Evolutionary conservation across 208 protist species (phyloP).

Genomic region (Trypanosoma theileri): DNA sequence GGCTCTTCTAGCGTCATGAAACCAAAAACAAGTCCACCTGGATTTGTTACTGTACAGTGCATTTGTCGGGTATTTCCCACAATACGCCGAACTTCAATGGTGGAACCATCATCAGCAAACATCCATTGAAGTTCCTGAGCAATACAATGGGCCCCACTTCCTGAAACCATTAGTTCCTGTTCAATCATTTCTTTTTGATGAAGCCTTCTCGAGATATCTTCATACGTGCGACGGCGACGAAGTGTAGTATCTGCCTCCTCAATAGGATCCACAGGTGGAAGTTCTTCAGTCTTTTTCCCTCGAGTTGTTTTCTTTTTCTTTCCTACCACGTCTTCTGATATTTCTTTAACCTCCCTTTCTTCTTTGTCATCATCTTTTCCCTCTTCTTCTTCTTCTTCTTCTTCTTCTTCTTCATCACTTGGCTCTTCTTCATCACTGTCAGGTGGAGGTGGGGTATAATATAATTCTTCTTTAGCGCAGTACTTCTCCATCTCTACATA

Average conservation of each 20-base stretch:
- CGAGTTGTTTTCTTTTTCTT: constrained; percentile 16
- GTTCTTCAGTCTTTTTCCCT: constrained; percentile 27
- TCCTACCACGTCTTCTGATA: neutral
- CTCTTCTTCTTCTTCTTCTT: constrained; percentile 59
- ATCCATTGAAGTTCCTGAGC: constrained; percentile 69
- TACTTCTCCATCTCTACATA: constrained; percentile 49
- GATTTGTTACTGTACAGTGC: constrained; percentile 34
- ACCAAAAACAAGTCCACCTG: constrained; percentile 37
- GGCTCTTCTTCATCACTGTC: constrained; percentile 54
- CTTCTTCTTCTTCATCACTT: constrained; percentile 45
- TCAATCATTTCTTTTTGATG: constrained; percentile 1
- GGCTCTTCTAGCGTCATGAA: constrained; percentile 34
- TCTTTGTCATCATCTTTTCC: constrained; percentile 29
- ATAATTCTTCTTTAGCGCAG: constrained; percentile 39
- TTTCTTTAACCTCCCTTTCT: constrained; percentile 1
- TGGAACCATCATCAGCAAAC: constrained; percentile 49
- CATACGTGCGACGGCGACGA: constrained; percentile 63
- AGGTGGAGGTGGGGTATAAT: constrained; percentile 60
- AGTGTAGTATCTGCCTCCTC: constrained; percentile 33
- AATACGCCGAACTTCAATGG: constrained; percentile 58
- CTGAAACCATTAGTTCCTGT: constrained; percentile 45
- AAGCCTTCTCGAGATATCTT: constrained; percentile 35
- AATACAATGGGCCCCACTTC: constrained; percentile 34
- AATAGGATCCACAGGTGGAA: constrained; percentile 46
- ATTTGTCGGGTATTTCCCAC: constrained; percentile 65